Base-by-base conservation (phyloP, 768 basidiomycete genomes). In the Leccinum boreale region DNA sequence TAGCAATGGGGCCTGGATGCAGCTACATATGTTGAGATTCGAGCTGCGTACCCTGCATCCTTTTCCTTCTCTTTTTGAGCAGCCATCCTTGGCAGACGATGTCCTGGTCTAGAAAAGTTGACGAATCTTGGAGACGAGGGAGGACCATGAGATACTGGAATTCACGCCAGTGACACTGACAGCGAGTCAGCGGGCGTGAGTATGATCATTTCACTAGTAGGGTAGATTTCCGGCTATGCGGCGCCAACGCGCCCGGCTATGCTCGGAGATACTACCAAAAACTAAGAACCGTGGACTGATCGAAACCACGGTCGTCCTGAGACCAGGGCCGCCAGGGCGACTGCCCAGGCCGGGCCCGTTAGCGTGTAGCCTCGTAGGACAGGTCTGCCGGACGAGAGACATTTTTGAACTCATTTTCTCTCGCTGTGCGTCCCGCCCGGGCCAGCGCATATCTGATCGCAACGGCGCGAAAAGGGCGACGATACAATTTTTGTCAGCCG, bases 31-130 rank as follows among this genome's bases (percentile, higher is more conserved):
- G 5, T 19, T 21, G 10, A 52, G 29, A 55, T 33, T 31, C 8
- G 35, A 48, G 42, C 39, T 55, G 56, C 72, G 51, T 63, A 86
- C 91, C 91, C 77, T 93, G 92, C 87, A 92, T 86, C 76, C 84
- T 90, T 79, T 90, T 92, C 62, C 91, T 78, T 63, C 91, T 78
- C 74, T 94, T 94, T 77, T 93, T 93, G 59, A 93, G 78, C 5
- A 92, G 74, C 90, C 90, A 93, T 75, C 91, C 91, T 64, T 89
- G 80, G 52, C 74, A 78, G 4, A 88, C 61, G 51, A 84, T 67
- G 29, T 63, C 65, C 24, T 70, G 59, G 24, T 52, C 54, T 28
- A 57, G 50, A 42, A 24, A 42, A 53, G 59, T 21, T 36, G 53
- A 33, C 23, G 56, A 42, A 44, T 56, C 49, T 33, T 53, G 58